phyloP scores from a whole-genome alignment of 768 basidiomycete genomes.

The Gelatoporia subvermispora region DNA sequence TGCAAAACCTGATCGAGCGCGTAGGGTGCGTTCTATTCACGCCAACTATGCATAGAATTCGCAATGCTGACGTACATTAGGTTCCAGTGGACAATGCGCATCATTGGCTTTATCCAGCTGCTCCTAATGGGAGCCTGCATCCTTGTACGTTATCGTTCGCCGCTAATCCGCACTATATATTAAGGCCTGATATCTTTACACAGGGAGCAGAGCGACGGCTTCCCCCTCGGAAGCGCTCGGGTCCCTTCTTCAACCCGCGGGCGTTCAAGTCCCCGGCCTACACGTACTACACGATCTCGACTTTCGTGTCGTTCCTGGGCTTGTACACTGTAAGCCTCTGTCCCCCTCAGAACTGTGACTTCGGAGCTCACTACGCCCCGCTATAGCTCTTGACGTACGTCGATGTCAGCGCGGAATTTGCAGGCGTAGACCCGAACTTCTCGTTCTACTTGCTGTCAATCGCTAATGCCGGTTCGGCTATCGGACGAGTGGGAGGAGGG shows the following conservation, averaged over 20 bases:
- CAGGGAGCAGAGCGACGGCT: slow-evolving; percentile 38
- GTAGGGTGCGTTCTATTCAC: slow-evolving; percentile 44
- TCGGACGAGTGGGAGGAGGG: slow-evolving; percentile 57
- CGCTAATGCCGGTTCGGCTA: slow-evolving; percentile 58
- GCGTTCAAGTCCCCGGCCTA: slow-evolving; percentile 50
- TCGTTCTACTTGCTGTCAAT: slow-evolving; percentile 65
- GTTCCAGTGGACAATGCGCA: slow-evolving; percentile 76
- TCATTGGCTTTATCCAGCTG: slow-evolving; percentile 60
- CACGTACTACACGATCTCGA: slow-evolving; percentile 52
- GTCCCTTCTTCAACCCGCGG: slow-evolving; percentile 59
- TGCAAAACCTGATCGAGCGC: slow-evolving; percentile 46
- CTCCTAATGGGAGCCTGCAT: slow-evolving; percentile 30
- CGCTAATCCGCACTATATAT: background rate
- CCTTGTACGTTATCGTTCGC: slow-evolving; percentile 10
- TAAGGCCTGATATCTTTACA: slow-evolving; percentile 15
- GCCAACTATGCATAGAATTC: no score
- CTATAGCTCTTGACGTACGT: slow-evolving; percentile 61
- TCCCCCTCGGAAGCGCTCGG: slow-evolving; percentile 46
- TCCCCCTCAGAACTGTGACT: background rate
- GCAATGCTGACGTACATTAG: slow-evolving; percentile 30
- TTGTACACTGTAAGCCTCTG: slow-evolving; percentile 51
- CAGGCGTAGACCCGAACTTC: slow-evolving; percentile 46
- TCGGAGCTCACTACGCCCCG: background rate
- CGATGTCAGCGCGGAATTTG: slow-evolving; percentile 46
- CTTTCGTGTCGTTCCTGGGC: slow-evolving; percentile 57